These are phyloP conservation scores for Acorus gramineus DNA, from an alignment of 106 monocot species.

Conservation along the genomic window DNA sequence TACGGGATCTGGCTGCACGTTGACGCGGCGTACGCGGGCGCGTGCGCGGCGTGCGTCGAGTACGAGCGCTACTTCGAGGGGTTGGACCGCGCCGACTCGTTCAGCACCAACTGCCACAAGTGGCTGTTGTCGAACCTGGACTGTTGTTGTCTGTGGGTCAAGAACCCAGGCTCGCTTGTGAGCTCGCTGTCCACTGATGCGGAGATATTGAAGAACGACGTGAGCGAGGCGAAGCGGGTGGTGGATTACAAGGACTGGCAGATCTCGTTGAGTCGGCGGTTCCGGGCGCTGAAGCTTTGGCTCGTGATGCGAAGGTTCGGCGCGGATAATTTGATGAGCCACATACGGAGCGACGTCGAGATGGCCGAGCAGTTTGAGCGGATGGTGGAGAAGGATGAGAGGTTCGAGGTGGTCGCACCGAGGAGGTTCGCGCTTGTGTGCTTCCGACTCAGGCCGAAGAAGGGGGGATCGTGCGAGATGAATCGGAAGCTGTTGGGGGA, in stretches of 20 bases:
- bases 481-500: neutral
- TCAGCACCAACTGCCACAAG: conserved; percentile 12
- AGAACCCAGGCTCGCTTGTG: conserved; percentile 2
- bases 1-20: conserved; percentile 13
- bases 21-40: conserved; percentile 19
- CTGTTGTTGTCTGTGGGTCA: conserved; percentile 16
- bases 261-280: conserved; percentile 8
- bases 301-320: conserved; percentile 44
- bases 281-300: conserved; percentile 35
- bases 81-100: conserved; percentile 8
- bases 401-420: conserved; percentile 53
- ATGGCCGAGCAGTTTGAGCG: conserved; percentile 44
- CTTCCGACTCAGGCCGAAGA: conserved; percentile 23
- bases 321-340: conserved; percentile 16
- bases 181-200: conserved; percentile 7
- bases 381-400: conserved; percentile 20
- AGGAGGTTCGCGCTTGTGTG: conserved; percentile 35
- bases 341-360: conserved; percentile 26
- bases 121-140: conserved; percentile 11
- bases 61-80: conserved; percentile 7
- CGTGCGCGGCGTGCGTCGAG: conserved; percentile 3
- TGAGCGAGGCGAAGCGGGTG: conserved; percentile 5
- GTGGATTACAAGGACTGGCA: conserved; percentile 25
- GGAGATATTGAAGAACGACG: conserved; percentile 14
- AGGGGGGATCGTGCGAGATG: neutral